Base-by-base conservation (phyloP, 495 filamentous ascomycete genomes). In the Pseudevernia furfuracea region DNA sequence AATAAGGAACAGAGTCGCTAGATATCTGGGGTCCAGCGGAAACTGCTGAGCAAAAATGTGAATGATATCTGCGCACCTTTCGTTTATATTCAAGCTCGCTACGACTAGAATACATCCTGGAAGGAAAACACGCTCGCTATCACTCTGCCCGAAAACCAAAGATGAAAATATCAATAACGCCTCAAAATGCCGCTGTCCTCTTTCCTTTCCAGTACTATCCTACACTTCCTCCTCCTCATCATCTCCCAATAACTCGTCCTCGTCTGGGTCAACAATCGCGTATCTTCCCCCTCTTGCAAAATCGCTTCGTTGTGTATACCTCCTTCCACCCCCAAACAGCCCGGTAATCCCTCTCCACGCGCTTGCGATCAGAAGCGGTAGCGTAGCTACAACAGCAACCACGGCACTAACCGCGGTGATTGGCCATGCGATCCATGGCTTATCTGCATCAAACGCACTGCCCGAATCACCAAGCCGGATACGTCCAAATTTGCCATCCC, bases 201-300 rank as follows among this genome's bases (percentile, higher is more conserved):
- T 46, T 52, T 46, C 32, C 10, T 21, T n/a, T 49, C 30, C 30
- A 23, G 17, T 21, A 19, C 30, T 44, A 36, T 44, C 49, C 77
- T 76, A 89, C 58, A 85, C 83, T 65, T 96, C 92, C 71, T 97
- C 94, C 57, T 96, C 94, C 65, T 94, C 95, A 59, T 96, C 94
- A 65, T 91, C 89, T 1, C 93, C 93, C 32, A 97, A 78, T 71
- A 97, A 75, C 76, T 96, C 91, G 63, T 93, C 93, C 75, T 96
- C 94, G 73, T 98, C 94, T 64, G 90, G 86, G 72, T 92, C 91
- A 52, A 96, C 90, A 73, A 88, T 81, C 19, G 85, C 83, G 74
- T 97, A 98, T 10, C 89, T 85, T 59, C 89, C 81, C 12, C 89
- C 88, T 60, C 91, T 85, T 30, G 89, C 87, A 75, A 97, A 97